Base-by-base conservation (phyloP, 202 grass and related monocot genomes). In the Saccharum hybrid region DNA sequence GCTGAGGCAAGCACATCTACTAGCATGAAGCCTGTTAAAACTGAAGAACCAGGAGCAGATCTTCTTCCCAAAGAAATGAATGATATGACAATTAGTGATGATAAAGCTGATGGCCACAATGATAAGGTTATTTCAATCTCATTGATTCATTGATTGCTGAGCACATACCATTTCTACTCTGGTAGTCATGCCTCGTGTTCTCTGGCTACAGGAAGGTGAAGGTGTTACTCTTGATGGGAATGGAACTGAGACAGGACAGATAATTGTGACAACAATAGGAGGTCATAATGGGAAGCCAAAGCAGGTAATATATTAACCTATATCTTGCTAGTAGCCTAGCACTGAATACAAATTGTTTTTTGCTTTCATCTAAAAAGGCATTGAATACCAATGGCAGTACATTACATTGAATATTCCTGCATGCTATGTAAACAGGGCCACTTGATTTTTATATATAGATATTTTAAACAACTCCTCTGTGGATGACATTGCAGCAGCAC, bases 231-330 rank as follows among this genome's bases (percentile, higher is more conserved):
- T 91, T 81, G 88, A 88, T 82, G 91, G 85, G 78, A 93, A 86
- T 90, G 93, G 91, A 87, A 90, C 88, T 64, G 92, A 91, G 83
- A 86, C 90, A 40, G 96, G 96, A 36, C 96, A 95, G 75, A 88
- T 95, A 39, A 95, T 98, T 79, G 84, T 94, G 82, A 93, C 96
- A 64, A 91, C 92, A 78, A 89, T 93, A 81, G 96, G 92, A 65
- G 96, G 92, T 74, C 90, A 90, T 67, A 94, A 93, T 83, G 96
- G 92, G 69, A 92, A 93, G 66, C 96, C 96, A 83, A 98, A 95
- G 79, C 96, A 93, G 96, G 96, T 97, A 19, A 87, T 78, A 21
- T 72, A n/a, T 67, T 43, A 49, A 63, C 66, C 43, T 33, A 38
- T 76, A 72, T 38, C 51, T 63, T 67, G 21, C 9, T 74, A 52